Conservation (phyloP, 1,284 basidiomycete species). For the Anthracocystis walkeri region DNA sequence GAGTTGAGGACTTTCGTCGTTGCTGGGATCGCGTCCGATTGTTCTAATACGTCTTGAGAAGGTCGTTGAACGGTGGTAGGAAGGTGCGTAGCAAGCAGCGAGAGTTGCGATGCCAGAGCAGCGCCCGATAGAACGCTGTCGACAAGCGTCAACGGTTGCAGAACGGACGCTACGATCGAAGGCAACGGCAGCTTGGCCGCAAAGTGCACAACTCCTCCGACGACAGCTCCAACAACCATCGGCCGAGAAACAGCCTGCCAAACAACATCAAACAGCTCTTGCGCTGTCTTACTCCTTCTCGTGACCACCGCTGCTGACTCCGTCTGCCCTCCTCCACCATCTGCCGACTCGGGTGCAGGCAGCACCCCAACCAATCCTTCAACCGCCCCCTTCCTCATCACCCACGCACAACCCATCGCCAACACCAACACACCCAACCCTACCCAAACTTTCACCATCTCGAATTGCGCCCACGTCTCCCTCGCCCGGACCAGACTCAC, state of each 20-base stretch:
- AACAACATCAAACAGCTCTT: constrained; percentile 24
- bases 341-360: not conserved
- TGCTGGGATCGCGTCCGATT: not conserved
- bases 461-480: constrained; percentile 94
- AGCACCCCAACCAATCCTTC: constrained; percentile 17
- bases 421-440: constrained; percentile 73
- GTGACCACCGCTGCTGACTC: too few species aligned
- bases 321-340: not conserved
- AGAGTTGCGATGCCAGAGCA: constrained; percentile 17
- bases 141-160: constrained; percentile 19
- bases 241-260: not conserved
- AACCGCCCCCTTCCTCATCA: constrained; percentile 24
- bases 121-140: constrained; percentile 31
- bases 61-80: not conserved
- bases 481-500: constrained; percentile 80
- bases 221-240: constrained; percentile 7
- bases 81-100: constrained; percentile 11
- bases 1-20: constrained; percentile 20
- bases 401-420: constrained; percentile 21
- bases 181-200: not conserved
- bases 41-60: not conserved
- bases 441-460: constrained; percentile 79
- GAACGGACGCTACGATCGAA: not conserved
- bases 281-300: constrained; percentile 12
- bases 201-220: not conserved